Evolutionary conservation across 108 stramenopile species (phyloP).

Genomic region (Parietichytrium sp.): DNA sequence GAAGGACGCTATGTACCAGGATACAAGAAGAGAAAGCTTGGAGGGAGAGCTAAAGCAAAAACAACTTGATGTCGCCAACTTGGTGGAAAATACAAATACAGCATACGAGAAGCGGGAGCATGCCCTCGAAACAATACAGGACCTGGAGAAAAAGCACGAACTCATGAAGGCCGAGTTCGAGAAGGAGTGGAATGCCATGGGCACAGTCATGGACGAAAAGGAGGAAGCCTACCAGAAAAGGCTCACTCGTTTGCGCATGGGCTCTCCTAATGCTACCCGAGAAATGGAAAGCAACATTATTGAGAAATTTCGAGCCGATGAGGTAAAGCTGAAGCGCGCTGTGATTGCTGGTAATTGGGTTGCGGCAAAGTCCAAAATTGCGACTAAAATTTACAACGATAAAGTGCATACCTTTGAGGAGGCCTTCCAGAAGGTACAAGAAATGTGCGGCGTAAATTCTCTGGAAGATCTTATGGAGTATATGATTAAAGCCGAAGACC

Average conservation of each 20-base stretch:
- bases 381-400: neutral
- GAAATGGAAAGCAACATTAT: conserved; percentile 1
- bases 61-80: neutral
- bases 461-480: neutral
- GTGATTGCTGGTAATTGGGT: conserved; percentile 16
- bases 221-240: neutral
- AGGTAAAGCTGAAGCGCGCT: conserved; percentile 3
- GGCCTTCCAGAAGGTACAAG: neutral
- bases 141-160: neutral
- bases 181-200: conserved; percentile 27
- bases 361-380: neutral
- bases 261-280: neutral
- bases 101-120: neutral
- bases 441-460: neutral
- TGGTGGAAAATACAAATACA: neutral
- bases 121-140: neutral
- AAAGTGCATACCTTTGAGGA: conserved; percentile 26
- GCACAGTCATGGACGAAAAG: neutral
- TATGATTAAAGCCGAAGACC: neutral
- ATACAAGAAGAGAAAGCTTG: neutral
- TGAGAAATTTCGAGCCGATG: neutral
- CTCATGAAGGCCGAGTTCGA: neutral
- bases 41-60: neutral
- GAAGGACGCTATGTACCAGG: neutral
- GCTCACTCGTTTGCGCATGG: neutral